These are phyloP conservation scores for Microsporum audouinii DNA, from an alignment of 2,329 filamentous ascomycete species.

Conservation along the genomic window DNA sequence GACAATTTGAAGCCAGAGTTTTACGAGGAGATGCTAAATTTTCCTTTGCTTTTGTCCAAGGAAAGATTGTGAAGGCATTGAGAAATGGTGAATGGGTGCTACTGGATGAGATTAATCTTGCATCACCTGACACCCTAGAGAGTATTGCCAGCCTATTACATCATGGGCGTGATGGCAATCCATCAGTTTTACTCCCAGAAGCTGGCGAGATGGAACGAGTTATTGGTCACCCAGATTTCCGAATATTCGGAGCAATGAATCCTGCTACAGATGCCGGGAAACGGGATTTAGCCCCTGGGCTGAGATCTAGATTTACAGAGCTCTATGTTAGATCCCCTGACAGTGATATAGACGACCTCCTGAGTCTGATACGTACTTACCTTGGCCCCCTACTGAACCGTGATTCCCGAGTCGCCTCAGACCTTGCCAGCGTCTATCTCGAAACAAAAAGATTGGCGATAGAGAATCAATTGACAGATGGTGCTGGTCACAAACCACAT, in stretches of 20 bases:
- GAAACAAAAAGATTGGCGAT: constrained; percentile 72
- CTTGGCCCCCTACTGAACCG: constrained; percentile 59
- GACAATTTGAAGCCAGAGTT: constrained; percentile 65
- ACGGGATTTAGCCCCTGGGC: constrained; percentile 76
- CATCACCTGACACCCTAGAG: constrained; percentile 86
- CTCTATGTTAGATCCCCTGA: constrained; percentile 90
- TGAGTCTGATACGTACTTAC: constrained; percentile 81
- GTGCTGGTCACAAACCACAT: constrained; percentile 88
- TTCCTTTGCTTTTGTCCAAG: constrained; percentile 91
- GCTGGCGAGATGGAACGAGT: constrained; percentile 87
- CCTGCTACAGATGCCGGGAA: constrained; percentile 96
- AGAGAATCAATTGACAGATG: constrained; percentile 79
- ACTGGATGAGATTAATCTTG: constrained; percentile 93
- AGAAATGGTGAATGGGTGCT: constrained; percentile 95
- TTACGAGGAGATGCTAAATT: constrained; percentile 65
- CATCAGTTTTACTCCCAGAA: constrained; percentile 82
- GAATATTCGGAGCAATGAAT: constrained; percentile 98
- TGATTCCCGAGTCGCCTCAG: constrained; percentile 61
- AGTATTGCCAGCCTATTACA: constrained; percentile 80
- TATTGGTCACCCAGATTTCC: constrained; percentile 79
- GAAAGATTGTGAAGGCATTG: constrained; percentile 90
- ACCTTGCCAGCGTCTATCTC: constrained; percentile 78
- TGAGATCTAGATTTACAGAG: constrained; percentile 88
- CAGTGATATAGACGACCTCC: constrained; percentile 69
- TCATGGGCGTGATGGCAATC: constrained; percentile 56